Evolutionary conservation across 768 basidiomycete genomes (phyloP), one percentile per base, ranked within the genome.

Genomic region (Termitomyces sp.): DNA sequence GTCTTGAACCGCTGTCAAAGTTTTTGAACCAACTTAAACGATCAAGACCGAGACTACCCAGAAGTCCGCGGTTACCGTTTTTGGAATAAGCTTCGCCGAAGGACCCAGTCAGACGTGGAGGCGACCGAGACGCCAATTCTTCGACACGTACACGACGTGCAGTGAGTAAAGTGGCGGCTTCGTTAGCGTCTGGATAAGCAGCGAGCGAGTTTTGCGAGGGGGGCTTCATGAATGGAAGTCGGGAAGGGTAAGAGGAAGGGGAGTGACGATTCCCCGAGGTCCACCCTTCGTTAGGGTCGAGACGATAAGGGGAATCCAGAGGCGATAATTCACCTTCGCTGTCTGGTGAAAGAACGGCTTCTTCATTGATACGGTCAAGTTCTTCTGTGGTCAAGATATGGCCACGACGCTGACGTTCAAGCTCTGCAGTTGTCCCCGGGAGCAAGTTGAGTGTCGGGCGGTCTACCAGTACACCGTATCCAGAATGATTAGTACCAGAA

Each of bases 1-100:
- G 63, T 51, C 61, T 58, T 11, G 66, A 66, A n/a, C 50, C 38
- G 31, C 65, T 65, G 35, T 67, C 70, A 19, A 58, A 56, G 55
- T 64, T 75, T 60, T 71, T 78, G 67, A 89, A 85, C 85, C 86
- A 87, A 60, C 83, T 85, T 57, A 76, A 59, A 37, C 84, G 75
- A 14, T 75, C 71, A 4, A 85, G 68, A 1, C 83, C 80, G 2
- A 84, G 69, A 42, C 72, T 70, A 28, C 64, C 66, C 53, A 73
- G 61, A 55, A 75, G 63, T 0, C 71, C 67, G 14, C 54, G 56
- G 21, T 40, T 58, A n/a, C 59, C 55, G 19, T 53, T 57, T 17
- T 50, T 61, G 14, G 60, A 55, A 49, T 59, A 60, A 38, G 56
- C 45, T 33, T 46, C 57, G 8, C 45, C 55, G 15, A 62, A 55